These are phyloP conservation scores for Russula vinacea DNA, from an alignment of 768 basidiomycete genomes.

Conservation along the genomic window DNA sequence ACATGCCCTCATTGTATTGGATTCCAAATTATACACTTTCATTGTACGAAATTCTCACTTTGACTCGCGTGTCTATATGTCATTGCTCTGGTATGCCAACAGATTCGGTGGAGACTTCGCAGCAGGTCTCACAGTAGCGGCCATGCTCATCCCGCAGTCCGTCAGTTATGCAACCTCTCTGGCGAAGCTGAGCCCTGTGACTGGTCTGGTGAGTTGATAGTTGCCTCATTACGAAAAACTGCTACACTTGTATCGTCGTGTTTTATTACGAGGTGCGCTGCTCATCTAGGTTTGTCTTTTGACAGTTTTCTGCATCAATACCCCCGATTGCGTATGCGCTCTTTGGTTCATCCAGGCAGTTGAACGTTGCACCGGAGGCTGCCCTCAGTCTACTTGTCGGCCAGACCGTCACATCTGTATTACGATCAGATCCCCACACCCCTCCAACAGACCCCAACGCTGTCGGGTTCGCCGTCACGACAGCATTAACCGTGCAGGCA, in stretches of 20 bases:
- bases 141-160: constrained; percentile 81
- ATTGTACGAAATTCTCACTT: constrained; percentile 46
- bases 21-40: constrained; percentile 72
- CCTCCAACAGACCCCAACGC: constrained; percentile 45
- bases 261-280: background rate
- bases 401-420: constrained; percentile 73
- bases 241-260: no score
- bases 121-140: constrained; percentile 82
- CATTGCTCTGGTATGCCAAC: constrained; percentile 35
- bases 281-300: background rate
- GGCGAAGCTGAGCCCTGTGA: constrained; percentile 78
- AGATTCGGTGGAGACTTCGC: constrained; percentile 71
- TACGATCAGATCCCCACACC: constrained; percentile 38
- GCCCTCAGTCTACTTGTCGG: constrained; percentile 83
- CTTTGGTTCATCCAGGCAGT: constrained; percentile 79
- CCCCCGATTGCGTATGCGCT: constrained; percentile 87
- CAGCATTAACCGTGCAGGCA: constrained; percentile 83
- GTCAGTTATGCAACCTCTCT: constrained; percentile 90
- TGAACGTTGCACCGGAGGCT: constrained; percentile 87
- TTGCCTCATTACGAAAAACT: background rate
- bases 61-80: constrained; percentile 31
- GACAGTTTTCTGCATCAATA: constrained; percentile 77
- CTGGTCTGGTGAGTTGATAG: constrained; percentile 67
- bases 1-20: constrained; percentile 75
- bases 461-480: constrained; percentile 65